These are phyloP conservation scores for Kwoniella pini DNA, from an alignment of 768 basidiomycete species.

Conservation along the genomic window DNA sequence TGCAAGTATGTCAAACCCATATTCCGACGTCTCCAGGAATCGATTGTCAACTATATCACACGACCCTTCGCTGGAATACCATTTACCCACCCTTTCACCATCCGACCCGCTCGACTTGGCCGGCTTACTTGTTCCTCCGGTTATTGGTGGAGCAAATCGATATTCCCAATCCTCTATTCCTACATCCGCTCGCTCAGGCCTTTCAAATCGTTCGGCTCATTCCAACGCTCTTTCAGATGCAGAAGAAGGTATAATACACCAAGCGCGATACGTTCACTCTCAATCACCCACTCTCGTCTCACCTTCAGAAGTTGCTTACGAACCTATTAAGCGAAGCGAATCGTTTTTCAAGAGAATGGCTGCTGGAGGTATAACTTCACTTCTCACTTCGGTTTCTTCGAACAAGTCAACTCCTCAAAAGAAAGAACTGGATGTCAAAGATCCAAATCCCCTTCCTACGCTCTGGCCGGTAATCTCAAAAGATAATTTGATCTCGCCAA, in stretches of 20 bases:
- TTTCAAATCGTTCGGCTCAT: conserved; percentile 10
- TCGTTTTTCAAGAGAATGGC: conserved; percentile 48
- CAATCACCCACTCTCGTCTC: conserved; percentile 26
- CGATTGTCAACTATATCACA: conserved; percentile 24
- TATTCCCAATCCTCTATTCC: conserved; percentile 19
- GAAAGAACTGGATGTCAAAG: conserved; percentile 64
- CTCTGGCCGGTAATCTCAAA: conserved; percentile 63
- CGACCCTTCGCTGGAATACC: conserved; percentile 51
- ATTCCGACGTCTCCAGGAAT: conserved; percentile 13
- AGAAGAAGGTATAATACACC: conserved; percentile 37
- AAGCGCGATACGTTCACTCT: conserved; percentile 13
- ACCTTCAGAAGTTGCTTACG: conserved; percentile 69
- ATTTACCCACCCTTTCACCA: conserved; percentile 56
- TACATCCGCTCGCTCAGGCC: conserved; percentile 16
- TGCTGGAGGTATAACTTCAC: conserved; percentile 31
- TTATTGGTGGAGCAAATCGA: background rate
- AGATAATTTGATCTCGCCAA: conserved; percentile 14
- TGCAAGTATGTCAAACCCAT: conserved; percentile 20
- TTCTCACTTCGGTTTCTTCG: conserved; percentile 15
- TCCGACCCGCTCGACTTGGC: conserved; percentile 64
- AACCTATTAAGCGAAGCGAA: conserved; percentile 64
- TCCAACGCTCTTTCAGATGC: conserved; percentile 25
- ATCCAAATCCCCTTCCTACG: conserved; percentile 72
- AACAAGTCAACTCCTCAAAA: conserved; percentile 2
- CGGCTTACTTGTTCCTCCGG: conserved; percentile 37